Evolutionary conservation across 495 filamentous ascomycete species (phyloP).

Genomic region (Aspergillus campestris): DNA sequence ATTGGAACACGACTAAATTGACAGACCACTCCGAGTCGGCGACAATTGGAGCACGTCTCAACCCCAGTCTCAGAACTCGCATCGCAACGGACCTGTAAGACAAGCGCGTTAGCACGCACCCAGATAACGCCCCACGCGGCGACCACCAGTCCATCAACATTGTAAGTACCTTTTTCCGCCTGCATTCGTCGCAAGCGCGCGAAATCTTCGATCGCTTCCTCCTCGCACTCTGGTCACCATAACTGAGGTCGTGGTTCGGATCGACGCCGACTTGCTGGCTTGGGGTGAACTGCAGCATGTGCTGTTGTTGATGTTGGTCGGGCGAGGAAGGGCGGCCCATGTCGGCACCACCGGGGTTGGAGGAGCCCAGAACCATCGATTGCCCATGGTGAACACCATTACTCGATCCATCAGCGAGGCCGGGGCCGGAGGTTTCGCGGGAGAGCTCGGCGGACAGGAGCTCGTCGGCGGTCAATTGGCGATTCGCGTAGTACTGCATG

Average conservation of each 20-base stretch:
- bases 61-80: constrained; percentile 70
- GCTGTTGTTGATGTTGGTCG: constrained; percentile 39
- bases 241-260: constrained; percentile 41
- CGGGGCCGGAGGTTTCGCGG: constrained; percentile 34
- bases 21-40: constrained; percentile 65
- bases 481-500: constrained; percentile 39
- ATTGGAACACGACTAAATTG: constrained; percentile 88
- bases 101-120: constrained; percentile 14
- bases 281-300: constrained; percentile 40
- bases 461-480: constrained; percentile 40
- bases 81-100: constrained; percentile 74
- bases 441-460: constrained; percentile 39
- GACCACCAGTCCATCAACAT: constrained; percentile 1
- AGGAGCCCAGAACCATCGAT: constrained; percentile 36
- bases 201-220: constrained; percentile 88
- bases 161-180: constrained; percentile 71
- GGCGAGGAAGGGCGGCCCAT: constrained; percentile 32
- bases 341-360: constrained; percentile 26
- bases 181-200: constrained; percentile 88
- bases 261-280: constrained; percentile 45
- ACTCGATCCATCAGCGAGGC: constrained; percentile 33
- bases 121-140: constrained; percentile 6
- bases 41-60: constrained; percentile 79
- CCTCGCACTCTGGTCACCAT: constrained; percentile 58
- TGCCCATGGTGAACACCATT: constrained; percentile 36